A percentile compares a stretch with the other conserved stretches of the same genome.
Conservation (phyloP, 116 monocot species). For the Iris pallida region DNA sequence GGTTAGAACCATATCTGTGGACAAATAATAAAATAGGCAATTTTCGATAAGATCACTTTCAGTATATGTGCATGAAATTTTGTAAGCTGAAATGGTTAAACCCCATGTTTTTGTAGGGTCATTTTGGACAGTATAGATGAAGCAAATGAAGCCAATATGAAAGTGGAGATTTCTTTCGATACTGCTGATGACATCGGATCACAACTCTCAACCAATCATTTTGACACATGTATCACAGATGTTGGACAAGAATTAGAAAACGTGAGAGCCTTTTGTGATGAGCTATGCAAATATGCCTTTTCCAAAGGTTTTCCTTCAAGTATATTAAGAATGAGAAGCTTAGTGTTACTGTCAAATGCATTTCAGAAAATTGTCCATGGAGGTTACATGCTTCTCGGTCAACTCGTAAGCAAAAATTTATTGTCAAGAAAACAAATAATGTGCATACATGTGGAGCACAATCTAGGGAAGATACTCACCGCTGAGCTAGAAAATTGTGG, state of each 20-base stretch:
- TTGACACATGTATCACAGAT: conserved; percentile 32
- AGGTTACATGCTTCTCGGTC: conserved; percentile 44
- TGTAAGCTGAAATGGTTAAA: not conserved
- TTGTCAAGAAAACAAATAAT: conserved; percentile 37
- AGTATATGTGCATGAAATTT: not conserved
- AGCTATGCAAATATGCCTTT: conserved; percentile 46
- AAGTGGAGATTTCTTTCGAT: conserved; percentile 4
- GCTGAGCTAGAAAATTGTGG: conserved; percentile 35
- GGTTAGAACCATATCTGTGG: conserved; percentile 7
- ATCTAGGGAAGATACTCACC: conserved; percentile 23
- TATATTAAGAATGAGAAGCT: conserved; percentile 43
- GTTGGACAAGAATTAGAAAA: conserved; percentile 57
- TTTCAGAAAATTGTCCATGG: conserved; percentile 34
- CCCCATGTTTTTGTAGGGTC: conserved; percentile 24
- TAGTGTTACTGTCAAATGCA: conserved; percentile 37
- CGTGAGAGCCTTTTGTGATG: conserved; percentile 38
- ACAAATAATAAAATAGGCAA: conserved; percentile 10
- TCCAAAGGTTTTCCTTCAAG: conserved; percentile 34
- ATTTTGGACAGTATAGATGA: conserved; percentile 22
- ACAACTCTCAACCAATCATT: conserved; percentile 16
- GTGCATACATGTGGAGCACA: conserved; percentile 42
- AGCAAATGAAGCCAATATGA: conserved; percentile 10
- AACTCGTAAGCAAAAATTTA: conserved; percentile 36
- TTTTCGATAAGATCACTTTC: not conserved
- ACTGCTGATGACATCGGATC: conserved; percentile 18